Percentiles rank a stretch among this genome's conserved stretches.
phyloP scores from a whole-genome alignment of 495 filamentous ascomycete genomes.

The Trichoderma asperelloides region DNA sequence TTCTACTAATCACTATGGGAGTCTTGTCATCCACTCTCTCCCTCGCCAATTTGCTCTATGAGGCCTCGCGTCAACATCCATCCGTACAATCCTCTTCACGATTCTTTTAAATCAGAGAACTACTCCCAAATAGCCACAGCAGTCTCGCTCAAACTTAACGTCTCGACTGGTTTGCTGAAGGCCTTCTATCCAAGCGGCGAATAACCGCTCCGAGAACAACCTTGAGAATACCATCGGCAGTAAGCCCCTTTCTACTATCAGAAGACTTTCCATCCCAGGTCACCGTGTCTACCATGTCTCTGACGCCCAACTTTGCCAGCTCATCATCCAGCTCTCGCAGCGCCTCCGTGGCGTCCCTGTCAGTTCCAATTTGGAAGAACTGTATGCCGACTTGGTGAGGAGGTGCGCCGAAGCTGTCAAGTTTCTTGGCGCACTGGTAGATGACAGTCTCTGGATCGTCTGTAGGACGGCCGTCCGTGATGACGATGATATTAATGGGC shows the following conservation, averaged over 20 bases:
- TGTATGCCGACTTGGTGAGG: conserved; percentile 89
- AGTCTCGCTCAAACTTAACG: background rate
- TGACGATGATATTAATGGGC: conserved; percentile 86
- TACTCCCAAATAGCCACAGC: too few relatives aligned
- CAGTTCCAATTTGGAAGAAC: conserved; percentile 91
- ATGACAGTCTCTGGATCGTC: conserved; percentile 67
- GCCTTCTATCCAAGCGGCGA: conserved; percentile 46
- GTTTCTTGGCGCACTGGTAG: conserved; percentile 51
- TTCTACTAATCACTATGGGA: too few relatives aligned
- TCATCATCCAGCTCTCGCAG: conserved; percentile 73
- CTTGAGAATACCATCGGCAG: conserved; percentile 68
- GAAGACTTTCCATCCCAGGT: conserved; percentile 44
- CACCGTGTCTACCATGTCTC: conserved; percentile 94
- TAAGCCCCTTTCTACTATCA: conserved; percentile 14
- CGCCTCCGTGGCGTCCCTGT: conserved; percentile 52
- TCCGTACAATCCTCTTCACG: too few relatives aligned
- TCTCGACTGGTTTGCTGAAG: background rate
- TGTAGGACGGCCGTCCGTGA: conserved; percentile 81
- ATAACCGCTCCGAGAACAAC: conserved; percentile 70
- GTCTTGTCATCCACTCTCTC: too few relatives aligned
- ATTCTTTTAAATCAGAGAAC: too few relatives aligned
- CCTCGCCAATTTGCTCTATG: too few relatives aligned
- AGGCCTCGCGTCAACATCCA: too few relatives aligned
- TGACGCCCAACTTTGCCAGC: conserved; percentile 46
- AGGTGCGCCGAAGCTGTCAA: conserved; percentile 65